phyloP scores from a whole-genome alignment of 441 rosid genomes.

The Euphorbia schlechtendalii region DNA sequence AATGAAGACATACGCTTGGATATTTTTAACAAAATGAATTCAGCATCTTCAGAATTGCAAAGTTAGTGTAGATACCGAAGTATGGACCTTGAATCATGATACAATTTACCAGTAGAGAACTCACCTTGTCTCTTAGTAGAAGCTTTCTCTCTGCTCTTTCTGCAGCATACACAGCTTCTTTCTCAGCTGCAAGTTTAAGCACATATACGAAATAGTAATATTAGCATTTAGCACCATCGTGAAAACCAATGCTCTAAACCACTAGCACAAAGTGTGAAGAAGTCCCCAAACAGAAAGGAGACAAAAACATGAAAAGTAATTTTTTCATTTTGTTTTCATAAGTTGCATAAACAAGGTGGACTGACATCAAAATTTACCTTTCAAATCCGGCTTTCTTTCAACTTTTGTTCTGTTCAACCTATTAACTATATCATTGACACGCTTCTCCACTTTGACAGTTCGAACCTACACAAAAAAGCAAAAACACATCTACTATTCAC shows the following conservation, averaged over 20 bases:
- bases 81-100: background rate
- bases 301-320: background rate
- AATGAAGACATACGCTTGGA: background rate
- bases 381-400: slow-evolving; percentile 85
- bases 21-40: background rate
- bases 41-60: background rate
- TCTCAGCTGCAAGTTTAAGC: slow-evolving; percentile 57
- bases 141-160: slow-evolving; percentile 88
- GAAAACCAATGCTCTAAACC: background rate
- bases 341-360: slow-evolving; percentile 6
- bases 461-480: slow-evolving; percentile 49
- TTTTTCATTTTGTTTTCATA: background rate
- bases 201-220: slow-evolving; percentile 1
- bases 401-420: slow-evolving; percentile 87
- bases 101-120: slow-evolving; percentile 18
- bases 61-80: background rate
- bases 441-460: slow-evolving; percentile 87
- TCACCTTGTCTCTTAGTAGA: slow-evolving; percentile 75
- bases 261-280: background rate
- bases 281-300: background rate
- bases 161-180: slow-evolving; percentile 79
- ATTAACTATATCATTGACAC: slow-evolving; percentile 82
- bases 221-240: slow-evolving; percentile 6
- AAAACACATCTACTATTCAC: slow-evolving; percentile 8
- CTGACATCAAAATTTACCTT: slow-evolving; percentile 39